phyloP scores from a whole-genome alignment of 192 early-diverging fungal species.

The Coemansia biformis region DNA sequence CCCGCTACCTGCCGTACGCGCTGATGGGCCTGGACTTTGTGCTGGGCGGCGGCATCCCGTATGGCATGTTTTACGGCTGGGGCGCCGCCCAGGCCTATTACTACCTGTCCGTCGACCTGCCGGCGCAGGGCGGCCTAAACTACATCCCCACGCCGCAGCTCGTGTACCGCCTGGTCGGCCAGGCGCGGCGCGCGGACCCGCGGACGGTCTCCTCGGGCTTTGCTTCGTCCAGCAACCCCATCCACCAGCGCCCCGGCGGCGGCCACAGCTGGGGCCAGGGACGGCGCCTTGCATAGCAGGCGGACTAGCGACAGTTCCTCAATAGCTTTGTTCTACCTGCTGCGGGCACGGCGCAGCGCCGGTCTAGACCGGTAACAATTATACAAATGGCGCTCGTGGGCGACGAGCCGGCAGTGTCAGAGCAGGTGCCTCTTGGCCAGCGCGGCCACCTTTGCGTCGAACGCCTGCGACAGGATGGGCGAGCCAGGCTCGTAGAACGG shows the following conservation, averaged over 20 bases:
- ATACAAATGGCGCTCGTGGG: background rate
- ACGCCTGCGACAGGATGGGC: slow-evolving; percentile 69
- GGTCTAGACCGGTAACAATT: no score
- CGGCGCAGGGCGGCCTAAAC: slow-evolving; percentile 56
- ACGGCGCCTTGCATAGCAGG: slow-evolving; percentile 40
- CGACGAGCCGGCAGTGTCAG: no score
- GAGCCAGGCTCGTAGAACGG: slow-evolving; percentile 84
- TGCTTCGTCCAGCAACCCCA: slow-evolving; percentile 13
- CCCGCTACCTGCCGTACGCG: slow-evolving; percentile 73
- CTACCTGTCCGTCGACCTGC: slow-evolving; percentile 65
- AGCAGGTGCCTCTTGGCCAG: slow-evolving; percentile 73
- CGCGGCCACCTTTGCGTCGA: slow-evolving; percentile 74
- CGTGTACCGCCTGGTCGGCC: slow-evolving; percentile 49
- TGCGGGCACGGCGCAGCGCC: background rate
- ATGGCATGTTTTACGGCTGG: slow-evolving; percentile 60
- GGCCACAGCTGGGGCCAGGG: slow-evolving; percentile 55
- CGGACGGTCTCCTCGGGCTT: slow-evolving; percentile 11
- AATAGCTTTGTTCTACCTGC: no score
- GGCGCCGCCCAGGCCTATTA: slow-evolving; percentile 67
- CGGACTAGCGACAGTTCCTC: no score
- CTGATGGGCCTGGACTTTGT: slow-evolving; percentile 57
- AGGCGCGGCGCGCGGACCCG: slow-evolving; percentile 25
- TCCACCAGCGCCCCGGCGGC: slow-evolving; percentile 25
- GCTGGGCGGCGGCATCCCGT: slow-evolving; percentile 38
- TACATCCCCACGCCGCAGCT: slow-evolving; percentile 64